phyloP scores from a whole-genome alignment of 1,284 basidiomycete genomes.

The Pterula multifida region DNA sequence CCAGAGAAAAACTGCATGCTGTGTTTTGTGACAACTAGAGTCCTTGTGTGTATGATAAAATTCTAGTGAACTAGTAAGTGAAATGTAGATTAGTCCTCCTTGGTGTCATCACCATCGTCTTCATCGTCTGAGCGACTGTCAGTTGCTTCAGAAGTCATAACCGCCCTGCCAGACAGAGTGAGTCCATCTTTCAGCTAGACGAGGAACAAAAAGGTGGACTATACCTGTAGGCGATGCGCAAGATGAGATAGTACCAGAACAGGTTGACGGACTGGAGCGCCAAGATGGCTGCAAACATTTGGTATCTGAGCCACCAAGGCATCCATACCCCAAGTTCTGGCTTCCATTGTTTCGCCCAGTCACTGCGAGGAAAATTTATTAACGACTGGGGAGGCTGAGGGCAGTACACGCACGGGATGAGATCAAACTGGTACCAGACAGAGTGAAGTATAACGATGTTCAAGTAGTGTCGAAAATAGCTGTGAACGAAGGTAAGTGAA shows the following conservation, averaged over 20 bases:
- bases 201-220: no score
- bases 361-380: constrained; percentile 24
- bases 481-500: constrained; percentile 18
- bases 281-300: constrained; percentile 67
- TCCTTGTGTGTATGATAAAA: not conserved
- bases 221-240: constrained; percentile 51
- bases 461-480: constrained; percentile 93
- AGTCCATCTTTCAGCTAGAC: not conserved
- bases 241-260: constrained; percentile 84
- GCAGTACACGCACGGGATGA: constrained; percentile 57
- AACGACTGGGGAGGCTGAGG: not conserved
- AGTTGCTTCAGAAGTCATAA: constrained; percentile 21
- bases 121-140: constrained; percentile 62
- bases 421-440: constrained; percentile 72
- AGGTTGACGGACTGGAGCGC: constrained; percentile 76
- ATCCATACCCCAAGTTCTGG: constrained; percentile 63
- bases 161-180: constrained; percentile 18
- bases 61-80: not conserved
- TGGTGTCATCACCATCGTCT: constrained; percentile 32
- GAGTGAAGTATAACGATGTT: constrained; percentile 84
- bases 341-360: constrained; percentile 45
- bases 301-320: constrained; percentile 69
- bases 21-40: not conserved
- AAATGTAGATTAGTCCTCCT: constrained; percentile 18
- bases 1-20: no score